Base-by-base conservation (phyloP, 768 basidiomycete genomes). In the Kwoniella sp. region DNA sequence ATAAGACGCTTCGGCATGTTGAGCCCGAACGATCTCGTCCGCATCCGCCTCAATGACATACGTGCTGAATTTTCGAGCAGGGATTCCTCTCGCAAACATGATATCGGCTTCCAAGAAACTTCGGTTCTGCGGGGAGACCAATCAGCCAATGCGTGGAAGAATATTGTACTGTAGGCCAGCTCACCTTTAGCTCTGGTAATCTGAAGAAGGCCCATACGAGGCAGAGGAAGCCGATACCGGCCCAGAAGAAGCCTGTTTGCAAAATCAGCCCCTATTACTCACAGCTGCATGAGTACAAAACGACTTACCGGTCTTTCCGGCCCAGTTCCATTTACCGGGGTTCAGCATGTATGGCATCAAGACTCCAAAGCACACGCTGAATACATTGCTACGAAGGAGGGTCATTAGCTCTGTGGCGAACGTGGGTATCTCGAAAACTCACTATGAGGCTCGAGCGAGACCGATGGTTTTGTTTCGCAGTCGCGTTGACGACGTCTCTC, bases 371-470 rank as follows among this genome's bases (percentile, higher is more conserved):
- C 65, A 66, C 23, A 66, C 61, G 34, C 65, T 60, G 58, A 58
- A 58, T 17, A 71, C 51, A 26, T 65, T 60, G 64, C 58, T 60
- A 23, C 34, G 45, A 51, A 34, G 12, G 5, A 26, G 4, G 20
- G 29, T 51, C 29, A 52, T 30, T 73, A 74, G 22, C 59, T 25
- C 17, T 61, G 66, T 73, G 66, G 2, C 52, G 53, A 68, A 29
- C 13, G 12, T 34, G 55, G 55, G 66, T 45, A 70, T 63, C 55
- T 63, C 67, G 41, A 55, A 20, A 22, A 72, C 48, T 56, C 70
- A 72, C 68, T 74, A 74, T 22, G n/a, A 62, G 51, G 50, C 79
- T 70, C 72, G 79, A 81, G 72, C 65, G 25, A 79, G 66, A 38
- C 57, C 72, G 64, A 76, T 68, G 22, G 77, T 77, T 70, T 79